Evolutionary conservation across 1,139 yeast species (phyloP).

Genomic region (Candida sanyaensis): DNA sequence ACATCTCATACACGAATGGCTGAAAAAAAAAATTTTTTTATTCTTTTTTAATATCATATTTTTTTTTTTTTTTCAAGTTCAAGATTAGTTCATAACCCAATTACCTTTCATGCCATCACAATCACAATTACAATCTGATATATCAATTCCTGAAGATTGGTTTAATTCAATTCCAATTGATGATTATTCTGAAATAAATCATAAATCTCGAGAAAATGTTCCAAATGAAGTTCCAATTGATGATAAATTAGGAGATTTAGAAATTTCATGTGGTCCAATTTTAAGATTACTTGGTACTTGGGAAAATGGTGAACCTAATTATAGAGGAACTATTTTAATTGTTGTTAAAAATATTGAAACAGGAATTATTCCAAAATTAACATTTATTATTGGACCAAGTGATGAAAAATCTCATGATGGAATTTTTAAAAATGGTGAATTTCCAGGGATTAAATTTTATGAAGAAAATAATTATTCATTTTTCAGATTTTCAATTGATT

Average conservation of each 20-base stretch:
- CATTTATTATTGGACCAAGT: conserved; percentile 43
- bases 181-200: conserved; percentile 29
- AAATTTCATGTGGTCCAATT: conserved; percentile 76
- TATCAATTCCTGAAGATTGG: conserved; percentile 19
- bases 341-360: conserved; percentile 49
- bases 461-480: conserved; percentile 50
- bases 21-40: conserved; percentile 1
- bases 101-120: conserved; percentile 1
- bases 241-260: conserved; percentile 31
- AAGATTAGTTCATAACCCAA: no score
- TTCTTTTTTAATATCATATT: neutral
- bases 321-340: conserved; percentile 66
- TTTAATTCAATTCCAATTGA: conserved; percentile 32
- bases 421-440: conserved; percentile 37
- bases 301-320: conserved; percentile 45
- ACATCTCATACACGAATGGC: neutral
- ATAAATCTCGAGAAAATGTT: conserved; percentile 21
- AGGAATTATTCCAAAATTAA: conserved; percentile 35
- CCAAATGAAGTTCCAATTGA: conserved; percentile 14
- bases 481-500: conserved; percentile 60
- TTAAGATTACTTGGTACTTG: conserved; percentile 65
- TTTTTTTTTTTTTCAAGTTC: neutral
- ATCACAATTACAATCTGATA: neutral
- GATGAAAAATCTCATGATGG: conserved; percentile 9
- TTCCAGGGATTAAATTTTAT: conserved; percentile 45